Percentiles rank a stretch among this genome's conserved stretches.
phyloP scores from a whole-genome alignment of 306 rosid genomes.

The Vigna radiata region DNA sequence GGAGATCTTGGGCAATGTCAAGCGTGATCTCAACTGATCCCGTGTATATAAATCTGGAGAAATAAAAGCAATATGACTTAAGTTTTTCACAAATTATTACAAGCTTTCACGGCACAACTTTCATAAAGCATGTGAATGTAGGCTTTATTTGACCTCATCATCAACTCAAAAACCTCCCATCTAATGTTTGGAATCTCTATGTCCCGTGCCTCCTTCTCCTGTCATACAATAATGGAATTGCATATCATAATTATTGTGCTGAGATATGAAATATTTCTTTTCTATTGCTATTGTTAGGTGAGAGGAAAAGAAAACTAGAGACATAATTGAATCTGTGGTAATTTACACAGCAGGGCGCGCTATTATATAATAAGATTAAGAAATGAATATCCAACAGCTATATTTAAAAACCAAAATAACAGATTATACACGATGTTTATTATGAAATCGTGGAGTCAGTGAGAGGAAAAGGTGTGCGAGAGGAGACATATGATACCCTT shows the following conservation, averaged over 20 bases:
- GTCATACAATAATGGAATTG: constrained; percentile 42
- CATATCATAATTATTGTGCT: constrained; percentile 25
- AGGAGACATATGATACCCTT: background rate
- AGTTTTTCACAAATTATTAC: constrained; percentile 31
- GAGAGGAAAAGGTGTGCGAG: background rate
- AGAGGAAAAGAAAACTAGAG: background rate
- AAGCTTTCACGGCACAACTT: constrained; percentile 26
- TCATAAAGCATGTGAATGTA: constrained; percentile 13
- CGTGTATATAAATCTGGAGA: constrained; percentile 81
- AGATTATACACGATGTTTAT: constrained; percentile 1
- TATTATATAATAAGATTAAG: background rate
- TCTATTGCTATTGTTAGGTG: background rate
- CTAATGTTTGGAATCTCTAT: constrained; percentile 90
- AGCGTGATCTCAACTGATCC: constrained; percentile 77
- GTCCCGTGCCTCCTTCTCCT: constrained; percentile 96
- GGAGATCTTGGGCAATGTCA: constrained; percentile 97
- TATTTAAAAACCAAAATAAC: background rate
- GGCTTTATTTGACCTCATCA: constrained; percentile 74
- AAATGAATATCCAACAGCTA: background rate
- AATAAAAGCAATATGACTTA: constrained; percentile 33
- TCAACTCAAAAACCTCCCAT: constrained; percentile 90
- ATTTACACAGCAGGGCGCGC: background rate
- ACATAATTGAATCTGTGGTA: background rate
- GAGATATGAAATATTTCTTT: constrained; percentile 6
- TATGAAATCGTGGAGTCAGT: constrained; percentile 7